Evolutionary conservation across 108 stramenopile species (phyloP).

Genomic region (Schizochytrium sp.): DNA sequence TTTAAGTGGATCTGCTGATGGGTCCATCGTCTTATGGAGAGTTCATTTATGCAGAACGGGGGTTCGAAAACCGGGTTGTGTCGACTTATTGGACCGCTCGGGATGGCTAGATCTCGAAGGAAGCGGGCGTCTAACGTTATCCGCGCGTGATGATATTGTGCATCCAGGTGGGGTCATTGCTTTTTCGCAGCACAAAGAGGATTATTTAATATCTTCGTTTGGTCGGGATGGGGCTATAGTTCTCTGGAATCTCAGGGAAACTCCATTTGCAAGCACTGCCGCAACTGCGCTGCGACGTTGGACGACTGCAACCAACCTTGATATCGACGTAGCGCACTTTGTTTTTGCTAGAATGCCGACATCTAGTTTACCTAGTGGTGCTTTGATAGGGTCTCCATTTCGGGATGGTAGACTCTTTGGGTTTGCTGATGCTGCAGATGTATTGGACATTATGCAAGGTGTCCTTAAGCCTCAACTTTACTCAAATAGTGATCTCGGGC

Average conservation of each 20-base stretch:
- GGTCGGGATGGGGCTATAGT: background rate
- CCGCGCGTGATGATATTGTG: conserved; percentile 11
- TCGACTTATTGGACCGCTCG: conserved; percentile 10
- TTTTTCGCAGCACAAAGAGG: background rate
- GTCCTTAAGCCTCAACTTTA: background rate
- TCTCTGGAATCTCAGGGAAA: background rate
- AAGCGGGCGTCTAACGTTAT: conserved; percentile 2
- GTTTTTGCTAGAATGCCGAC: background rate
- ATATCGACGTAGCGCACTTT: background rate
- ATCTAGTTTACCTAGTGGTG: background rate
- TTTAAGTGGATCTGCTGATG: background rate
- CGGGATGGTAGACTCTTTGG: conserved; percentile 11
- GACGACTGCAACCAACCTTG: background rate
- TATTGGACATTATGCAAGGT: background rate
- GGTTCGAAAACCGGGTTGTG: background rate
- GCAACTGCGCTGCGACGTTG: conserved; percentile 5
- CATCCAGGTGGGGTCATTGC: background rate
- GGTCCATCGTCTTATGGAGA: background rate
- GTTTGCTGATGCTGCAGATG: background rate
- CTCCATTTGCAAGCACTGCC: background rate
- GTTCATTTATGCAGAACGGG: background rate
- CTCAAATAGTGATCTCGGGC: background rate
- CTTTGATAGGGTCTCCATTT: background rate
- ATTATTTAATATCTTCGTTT: background rate
- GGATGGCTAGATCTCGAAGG: conserved; percentile 44